phyloP scores from a whole-genome alignment of 805 yeast genomes.

The Komagataella kurtzmanii region DNA sequence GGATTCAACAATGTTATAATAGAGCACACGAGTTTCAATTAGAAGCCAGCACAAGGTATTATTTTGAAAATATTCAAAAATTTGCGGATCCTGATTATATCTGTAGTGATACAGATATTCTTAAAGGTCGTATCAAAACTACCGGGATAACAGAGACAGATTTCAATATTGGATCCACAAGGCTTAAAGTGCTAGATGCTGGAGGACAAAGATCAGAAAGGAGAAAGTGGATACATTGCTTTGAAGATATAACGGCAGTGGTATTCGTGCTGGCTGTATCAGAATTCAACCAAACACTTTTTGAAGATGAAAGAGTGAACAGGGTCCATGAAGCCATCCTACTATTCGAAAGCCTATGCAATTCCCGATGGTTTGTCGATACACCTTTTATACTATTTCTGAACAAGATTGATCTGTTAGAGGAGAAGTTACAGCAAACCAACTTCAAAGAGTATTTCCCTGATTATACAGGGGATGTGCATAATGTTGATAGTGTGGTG shows the following conservation, averaged over 20 bases:
- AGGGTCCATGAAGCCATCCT: slow-evolving; percentile 84
- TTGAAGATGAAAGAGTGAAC: slow-evolving; percentile 82
- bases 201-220: slow-evolving; percentile 94
- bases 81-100: slow-evolving; percentile 52
- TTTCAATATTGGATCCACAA: slow-evolving; percentile 51
- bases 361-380: slow-evolving; percentile 70
- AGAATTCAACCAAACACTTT: slow-evolving; percentile 85
- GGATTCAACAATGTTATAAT: slow-evolving; percentile 43
- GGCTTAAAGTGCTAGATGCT: slow-evolving; percentile 78
- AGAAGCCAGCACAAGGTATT: slow-evolving; percentile 72
- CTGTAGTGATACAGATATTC: slow-evolving; percentile 72
- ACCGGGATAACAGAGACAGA: slow-evolving; percentile 88
- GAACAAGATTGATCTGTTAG: slow-evolving; percentile 78
- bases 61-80: slow-evolving; percentile 58
- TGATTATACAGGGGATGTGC: slow-evolving; percentile 54
- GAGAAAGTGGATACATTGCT: slow-evolving; percentile 90
- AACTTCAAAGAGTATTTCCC: slow-evolving; percentile 70
- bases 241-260: slow-evolving; percentile 80
- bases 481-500: slow-evolving; percentile 52
- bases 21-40: slow-evolving; percentile 71
- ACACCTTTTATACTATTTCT: slow-evolving; percentile 85
- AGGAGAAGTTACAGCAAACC: slow-evolving; percentile 48
- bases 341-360: slow-evolving; percentile 72
- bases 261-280: slow-evolving; percentile 80
- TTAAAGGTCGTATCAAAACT: slow-evolving; percentile 86